These are phyloP conservation scores for Typha latifolia DNA, from an alignment of 176 grass and related monocot genomes.

Conservation along the genomic window DNA sequence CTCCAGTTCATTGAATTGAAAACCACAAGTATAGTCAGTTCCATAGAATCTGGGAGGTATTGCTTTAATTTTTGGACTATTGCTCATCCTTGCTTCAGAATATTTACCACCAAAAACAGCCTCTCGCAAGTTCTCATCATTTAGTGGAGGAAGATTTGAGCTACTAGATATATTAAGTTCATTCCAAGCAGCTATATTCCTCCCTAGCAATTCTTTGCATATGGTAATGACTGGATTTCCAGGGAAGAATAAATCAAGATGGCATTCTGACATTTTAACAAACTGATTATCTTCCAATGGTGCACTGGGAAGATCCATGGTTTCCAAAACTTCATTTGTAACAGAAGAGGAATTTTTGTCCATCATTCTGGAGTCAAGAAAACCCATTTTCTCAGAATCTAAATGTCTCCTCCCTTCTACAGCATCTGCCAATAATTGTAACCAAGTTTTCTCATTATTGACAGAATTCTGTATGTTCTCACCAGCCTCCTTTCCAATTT, in stretches of 20 bases:
- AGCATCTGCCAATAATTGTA: slow-evolving; percentile 57
- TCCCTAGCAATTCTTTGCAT: slow-evolving; percentile 44
- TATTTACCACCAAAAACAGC: slow-evolving; percentile 48
- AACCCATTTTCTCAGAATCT: slow-evolving; percentile 20
- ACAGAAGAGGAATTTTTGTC: slow-evolving; percentile 4
- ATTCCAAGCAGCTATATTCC: slow-evolving; percentile 44
- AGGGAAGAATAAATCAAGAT: slow-evolving; percentile 28
- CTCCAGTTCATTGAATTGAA: slow-evolving; percentile 50
- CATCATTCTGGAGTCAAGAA: slow-evolving; percentile 16
- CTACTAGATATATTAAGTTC: slow-evolving; percentile 74
- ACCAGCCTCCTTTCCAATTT: slow-evolving; percentile 1
- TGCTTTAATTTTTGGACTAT: slow-evolving; percentile 15
- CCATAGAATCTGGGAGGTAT: slow-evolving; percentile 29
- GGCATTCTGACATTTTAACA: slow-evolving; percentile 17
- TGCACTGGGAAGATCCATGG: background rate
- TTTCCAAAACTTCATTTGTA: background rate
- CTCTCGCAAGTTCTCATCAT: slow-evolving; percentile 62
- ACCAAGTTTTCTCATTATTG: slow-evolving; percentile 44
- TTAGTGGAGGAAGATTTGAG: slow-evolving; percentile 66
- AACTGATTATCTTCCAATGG: too few species aligned
- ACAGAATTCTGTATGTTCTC: slow-evolving; percentile 17
- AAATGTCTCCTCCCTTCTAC: slow-evolving; percentile 33
- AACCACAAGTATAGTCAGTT: slow-evolving; percentile 86
- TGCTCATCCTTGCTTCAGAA: slow-evolving; percentile 17
- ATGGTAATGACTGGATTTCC: slow-evolving; percentile 57